phyloP scores from a whole-genome alignment of 306 rosid genomes.

The Macrotyloma uniflorum region DNA sequence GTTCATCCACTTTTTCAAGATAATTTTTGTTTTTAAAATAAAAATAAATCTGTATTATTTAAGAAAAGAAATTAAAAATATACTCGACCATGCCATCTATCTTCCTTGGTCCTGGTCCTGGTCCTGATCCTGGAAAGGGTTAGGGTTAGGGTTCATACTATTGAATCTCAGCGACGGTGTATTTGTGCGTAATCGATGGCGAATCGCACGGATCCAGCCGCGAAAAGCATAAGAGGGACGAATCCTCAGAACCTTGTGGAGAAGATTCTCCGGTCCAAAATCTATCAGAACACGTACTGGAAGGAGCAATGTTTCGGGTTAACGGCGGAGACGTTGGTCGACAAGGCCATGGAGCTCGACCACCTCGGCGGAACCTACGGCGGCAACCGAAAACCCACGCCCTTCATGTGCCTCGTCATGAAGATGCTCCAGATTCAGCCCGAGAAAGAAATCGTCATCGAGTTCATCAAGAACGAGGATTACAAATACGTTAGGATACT shows the following conservation, averaged over 20 bases:
- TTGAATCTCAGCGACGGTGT: not conserved
- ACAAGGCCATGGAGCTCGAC: conserved; percentile 98
- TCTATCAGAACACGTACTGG: conserved; percentile 91
- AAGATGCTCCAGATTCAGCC: conserved; percentile 99
- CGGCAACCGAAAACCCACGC: conserved; percentile 92
- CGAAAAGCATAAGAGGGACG: conserved; percentile 91
- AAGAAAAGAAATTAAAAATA: not conserved
- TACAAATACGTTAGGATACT: conserved; percentile 95
- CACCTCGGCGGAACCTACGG: conserved; percentile 94
- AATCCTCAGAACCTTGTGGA: conserved; percentile 96
- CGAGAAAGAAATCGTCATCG: conserved; percentile 95
- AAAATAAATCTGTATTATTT: not conserved
- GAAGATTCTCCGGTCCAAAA: conserved; percentile 94
- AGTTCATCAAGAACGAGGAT: conserved; percentile 91
- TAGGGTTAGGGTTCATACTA: conserved; percentile 38
- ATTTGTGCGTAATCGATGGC: conserved; percentile 55
- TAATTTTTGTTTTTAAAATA: too few species aligned
- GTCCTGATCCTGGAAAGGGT: not conserved
- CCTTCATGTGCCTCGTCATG: conserved; percentile 94
- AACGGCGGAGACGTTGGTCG: conserved; percentile 95
- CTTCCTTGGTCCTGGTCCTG: not conserved
- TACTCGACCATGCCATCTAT: not conserved
- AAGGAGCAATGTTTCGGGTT: conserved; percentile 98
- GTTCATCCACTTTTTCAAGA: too few species aligned
- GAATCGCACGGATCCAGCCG: conserved; percentile 95